phyloP scores from a whole-genome alignment of 805 yeast genomes.

The Kazachstania bromeliacearum region DNA sequence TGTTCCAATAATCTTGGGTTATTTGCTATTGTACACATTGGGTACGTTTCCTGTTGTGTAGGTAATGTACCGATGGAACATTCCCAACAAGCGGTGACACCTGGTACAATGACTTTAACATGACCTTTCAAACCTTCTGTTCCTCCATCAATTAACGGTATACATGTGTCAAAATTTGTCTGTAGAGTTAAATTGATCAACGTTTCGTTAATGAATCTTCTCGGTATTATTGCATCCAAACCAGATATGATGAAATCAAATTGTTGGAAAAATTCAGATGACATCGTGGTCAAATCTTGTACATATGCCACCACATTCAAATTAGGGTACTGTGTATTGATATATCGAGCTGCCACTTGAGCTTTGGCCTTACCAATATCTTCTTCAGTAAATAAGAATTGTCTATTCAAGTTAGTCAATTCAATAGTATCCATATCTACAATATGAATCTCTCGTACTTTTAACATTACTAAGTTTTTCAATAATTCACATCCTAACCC shows the following conservation, averaged over 20 bases:
- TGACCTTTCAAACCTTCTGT: constrained; percentile 94
- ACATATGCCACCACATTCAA: constrained; percentile 48
- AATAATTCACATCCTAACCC: constrained; percentile 90
- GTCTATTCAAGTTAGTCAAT: constrained; percentile 81
- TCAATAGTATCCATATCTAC: constrained; percentile 93
- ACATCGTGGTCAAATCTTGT: constrained; percentile 57
- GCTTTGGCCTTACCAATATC: constrained; percentile 86
- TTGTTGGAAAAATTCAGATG: constrained; percentile 50
- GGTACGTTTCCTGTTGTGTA: constrained; percentile 45
- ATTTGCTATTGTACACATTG: constrained; percentile 89
- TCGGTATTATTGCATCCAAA: constrained; percentile 78
- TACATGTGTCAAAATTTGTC: constrained; percentile 38
- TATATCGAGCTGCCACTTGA: constrained; percentile 57
- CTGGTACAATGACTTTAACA: constrained; percentile 76
- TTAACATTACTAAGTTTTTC: constrained; percentile 61
- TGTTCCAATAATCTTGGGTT: constrained; percentile 94
- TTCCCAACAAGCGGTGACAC: constrained; percentile 83
- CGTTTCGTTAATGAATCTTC: constrained; percentile 78
- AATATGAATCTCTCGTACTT: constrained; percentile 59
- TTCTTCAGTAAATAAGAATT: constrained; percentile 68
- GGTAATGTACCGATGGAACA: constrained; percentile 75
- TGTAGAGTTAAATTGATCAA: constrained; percentile 54
- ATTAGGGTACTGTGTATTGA: constrained; percentile 24
- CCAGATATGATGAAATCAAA: constrained; percentile 79
- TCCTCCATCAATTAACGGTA: constrained; percentile 86